Evolutionary conservation across 1,284 basidiomycete species (phyloP).

Genomic region (Ustilago loliicola): DNA sequence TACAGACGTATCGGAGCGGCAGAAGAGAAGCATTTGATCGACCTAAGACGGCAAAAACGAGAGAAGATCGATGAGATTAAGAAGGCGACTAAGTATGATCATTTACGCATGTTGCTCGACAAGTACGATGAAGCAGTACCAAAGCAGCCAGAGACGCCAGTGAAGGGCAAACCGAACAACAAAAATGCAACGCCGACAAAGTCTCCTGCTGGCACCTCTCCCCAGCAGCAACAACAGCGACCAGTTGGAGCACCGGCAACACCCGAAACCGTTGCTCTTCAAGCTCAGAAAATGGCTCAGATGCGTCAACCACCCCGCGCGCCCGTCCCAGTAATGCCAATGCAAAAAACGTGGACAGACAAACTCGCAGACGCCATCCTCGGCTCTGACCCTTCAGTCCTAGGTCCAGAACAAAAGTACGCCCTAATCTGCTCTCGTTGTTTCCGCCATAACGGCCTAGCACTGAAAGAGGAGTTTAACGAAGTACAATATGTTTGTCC

Average conservation of each 20-base stretch:
- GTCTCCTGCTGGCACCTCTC: conserved; percentile 12
- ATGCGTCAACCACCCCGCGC: conserved; percentile 43
- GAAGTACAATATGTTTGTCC: conserved; percentile 85
- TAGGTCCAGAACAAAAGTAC: conserved; percentile 74
- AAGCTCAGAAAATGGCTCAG: conserved; percentile 48
- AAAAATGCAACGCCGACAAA: conserved; percentile 27
- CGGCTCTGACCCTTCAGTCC: conserved; percentile 70
- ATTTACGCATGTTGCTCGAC: conserved; percentile 88
- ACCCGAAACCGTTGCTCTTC: conserved; percentile 35
- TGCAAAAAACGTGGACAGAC: conserved; percentile 68
- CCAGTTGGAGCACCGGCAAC: conserved; percentile 21
- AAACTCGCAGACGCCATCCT: conserved; percentile 71
- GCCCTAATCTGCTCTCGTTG: conserved; percentile 95
- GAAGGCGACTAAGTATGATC: conserved; percentile 95
- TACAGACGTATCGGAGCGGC: conserved; percentile 85
- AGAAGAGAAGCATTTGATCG: conserved; percentile 85
- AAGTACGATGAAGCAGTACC: conserved; percentile 81
- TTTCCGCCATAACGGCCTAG: conserved; percentile 92
- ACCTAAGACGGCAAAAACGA: conserved; percentile 83
- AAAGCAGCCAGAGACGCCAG: conserved; percentile 26
- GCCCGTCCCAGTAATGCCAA: conserved; percentile 6
- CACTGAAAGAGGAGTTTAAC: conserved; percentile 88
- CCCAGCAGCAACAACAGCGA: conserved; percentile 13
- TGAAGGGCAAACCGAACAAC: conserved; percentile 21
- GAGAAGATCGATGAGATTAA: conserved; percentile 95